Evolutionary conservation across 306 rosid species (phyloP).

Genomic region (Casuarina equisetifolia): DNA sequence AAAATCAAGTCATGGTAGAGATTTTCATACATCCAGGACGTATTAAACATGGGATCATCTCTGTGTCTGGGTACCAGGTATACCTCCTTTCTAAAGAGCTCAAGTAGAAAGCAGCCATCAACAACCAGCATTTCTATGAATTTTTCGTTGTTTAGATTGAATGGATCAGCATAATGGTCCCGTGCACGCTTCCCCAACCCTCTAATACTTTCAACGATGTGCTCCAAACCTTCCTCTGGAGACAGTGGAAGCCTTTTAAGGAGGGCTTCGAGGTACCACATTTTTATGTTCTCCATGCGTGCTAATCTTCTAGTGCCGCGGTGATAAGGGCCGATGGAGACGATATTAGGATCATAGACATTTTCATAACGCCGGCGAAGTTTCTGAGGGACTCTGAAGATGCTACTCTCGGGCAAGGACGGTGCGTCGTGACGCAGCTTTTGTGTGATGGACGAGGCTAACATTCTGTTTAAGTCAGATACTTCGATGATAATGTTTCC

Average conservation of each 20-base stretch:
- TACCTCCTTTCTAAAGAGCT: slow-evolving; percentile 20
- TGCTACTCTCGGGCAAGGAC: slow-evolving; percentile 3
- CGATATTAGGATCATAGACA: slow-evolving; percentile 9
- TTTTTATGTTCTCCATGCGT: slow-evolving; percentile 16
- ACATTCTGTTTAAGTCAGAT: neutral
- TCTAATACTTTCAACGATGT: neutral
- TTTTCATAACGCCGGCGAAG: neutral
- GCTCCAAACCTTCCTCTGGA: neutral
- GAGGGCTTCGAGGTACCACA: slow-evolving; percentile 4
- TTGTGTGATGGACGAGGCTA: neutral
- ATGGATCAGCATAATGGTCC: slow-evolving; percentile 1
- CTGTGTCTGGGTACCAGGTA: neutral
- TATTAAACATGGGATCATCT: slow-evolving; percentile 17
- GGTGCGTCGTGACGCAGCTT: neutral
- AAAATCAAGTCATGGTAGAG: slow-evolving; percentile 25
- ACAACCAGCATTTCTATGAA: slow-evolving; percentile 27
- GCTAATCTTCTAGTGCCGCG: neutral
- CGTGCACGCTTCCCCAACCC: neutral
- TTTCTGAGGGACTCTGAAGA: slow-evolving; percentile 25
- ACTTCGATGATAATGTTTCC: neutral
- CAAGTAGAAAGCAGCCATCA: slow-evolving; percentile 36
- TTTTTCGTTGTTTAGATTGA: neutral
- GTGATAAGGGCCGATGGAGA: slow-evolving; percentile 34
- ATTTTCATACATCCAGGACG: slow-evolving; percentile 11
- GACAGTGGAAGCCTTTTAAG: neutral